Evolutionary conservation across 129 eudicot species (phyloP).

Genomic region (Saposhnikovia divaricata): DNA sequence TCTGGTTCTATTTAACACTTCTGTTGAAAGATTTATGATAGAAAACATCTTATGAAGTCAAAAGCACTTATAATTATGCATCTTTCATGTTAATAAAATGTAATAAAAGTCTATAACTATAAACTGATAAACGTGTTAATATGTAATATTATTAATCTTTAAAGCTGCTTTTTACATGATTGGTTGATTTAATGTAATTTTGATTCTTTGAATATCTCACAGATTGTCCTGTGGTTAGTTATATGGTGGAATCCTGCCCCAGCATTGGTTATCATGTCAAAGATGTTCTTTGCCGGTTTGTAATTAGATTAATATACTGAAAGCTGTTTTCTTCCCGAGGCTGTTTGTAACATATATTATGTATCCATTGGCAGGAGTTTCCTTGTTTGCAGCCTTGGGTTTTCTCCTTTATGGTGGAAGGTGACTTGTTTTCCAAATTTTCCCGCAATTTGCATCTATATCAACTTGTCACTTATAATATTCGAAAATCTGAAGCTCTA

Average conservation of each 20-base stretch:
- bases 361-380: conserved; percentile 54
- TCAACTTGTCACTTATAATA: background rate
- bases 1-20: background rate
- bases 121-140: background rate
- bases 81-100: background rate
- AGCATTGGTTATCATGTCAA: conserved; percentile 48
- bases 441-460: background rate
- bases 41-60: background rate
- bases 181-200: background rate
- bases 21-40: background rate
- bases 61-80: background rate
- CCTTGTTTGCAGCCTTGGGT: conserved; percentile 86
- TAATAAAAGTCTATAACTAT: background rate
- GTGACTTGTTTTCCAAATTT: conserved; percentile 20
- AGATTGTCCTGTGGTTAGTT: conserved; percentile 69
- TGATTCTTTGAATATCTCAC: conserved; percentile 13
- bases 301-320: background rate
- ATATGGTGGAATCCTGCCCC: conserved; percentile 82
- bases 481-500: background rate
- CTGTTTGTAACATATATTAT: conserved; percentile 2
- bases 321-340: background rate
- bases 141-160: background rate
- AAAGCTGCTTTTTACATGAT: background rate
- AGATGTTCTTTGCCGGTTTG: conserved; percentile 85
- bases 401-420: conserved; percentile 96